Evolutionary conservation across 1,139 yeast genomes (phyloP), one percentile per base, ranked within the genome.

Genomic region (Debaryomyces sp.): DNA sequence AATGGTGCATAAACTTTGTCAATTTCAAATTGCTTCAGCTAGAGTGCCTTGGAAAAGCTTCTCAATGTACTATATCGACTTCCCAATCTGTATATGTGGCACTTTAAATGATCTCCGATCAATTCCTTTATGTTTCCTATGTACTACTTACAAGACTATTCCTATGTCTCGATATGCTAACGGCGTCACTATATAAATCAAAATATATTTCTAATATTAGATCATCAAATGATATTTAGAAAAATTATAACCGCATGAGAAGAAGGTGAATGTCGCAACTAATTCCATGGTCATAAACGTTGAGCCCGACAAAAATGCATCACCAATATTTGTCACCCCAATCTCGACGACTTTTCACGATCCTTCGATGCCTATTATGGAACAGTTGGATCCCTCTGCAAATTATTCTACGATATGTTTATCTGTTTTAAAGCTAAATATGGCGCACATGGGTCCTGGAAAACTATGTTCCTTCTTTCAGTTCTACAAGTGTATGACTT

Each of bases 231-330:
- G 13, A 21, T 21, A 21, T 35, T 35, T 12, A 35, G 38, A 35
- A 35, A 35, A 21, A 21, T 35, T 27, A 21, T 35, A 35, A 22
- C 12, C 21, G 21, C 7, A 27, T 27, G 13, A n/a, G n/a, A n/a
- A n/a, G n/a, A n/a, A n/a, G n/a, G n/a, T n/a, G 21, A 35, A 35
- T 35, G 38, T 35, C 38, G 38, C 38, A 35, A 15, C 35, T 32
- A 32, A 32, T 21, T 21, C 26, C 26, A 35, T 12, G 26, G 38
- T 22, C 38, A 35, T 32, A 32, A 32, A 17, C 35, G 35, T 17
- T 32, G 35, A 32, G 35, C 35, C 15, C 35, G 35, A 7, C 21
- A 21, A 22, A 34, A 12, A 35, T 22, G 6, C 38, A 35, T 35
- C 38, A 35, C 27, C 38, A 35, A 35, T 7, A 12, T 35, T 35